Percentiles rank a stretch among this genome's conserved stretches.
These are phyloP conservation scores for Leucocoprinus leucothites DNA, from an alignment of 768 basidiomycete species.

Conservation along the genomic window DNA sequence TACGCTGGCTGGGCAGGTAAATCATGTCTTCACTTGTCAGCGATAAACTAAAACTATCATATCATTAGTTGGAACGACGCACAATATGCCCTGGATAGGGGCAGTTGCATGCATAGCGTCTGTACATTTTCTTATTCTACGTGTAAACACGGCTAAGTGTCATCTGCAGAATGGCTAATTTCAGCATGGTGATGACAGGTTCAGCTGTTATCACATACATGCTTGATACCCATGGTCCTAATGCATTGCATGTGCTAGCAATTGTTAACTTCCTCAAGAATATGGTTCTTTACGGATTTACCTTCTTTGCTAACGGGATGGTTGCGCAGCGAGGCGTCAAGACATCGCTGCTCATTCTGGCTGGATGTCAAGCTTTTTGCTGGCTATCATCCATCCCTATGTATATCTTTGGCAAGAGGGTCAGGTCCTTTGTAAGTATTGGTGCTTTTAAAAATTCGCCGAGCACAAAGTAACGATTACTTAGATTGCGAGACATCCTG, in stretches of 20 bases:
- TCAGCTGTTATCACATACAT: slow-evolving; percentile 42
- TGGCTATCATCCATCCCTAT: slow-evolving; percentile 40
- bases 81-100: slow-evolving; percentile 44
- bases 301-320: slow-evolving; percentile 43
- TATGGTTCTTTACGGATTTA: slow-evolving; percentile 42
- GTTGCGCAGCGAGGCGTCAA: slow-evolving; percentile 34
- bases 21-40: background rate
- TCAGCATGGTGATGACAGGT: slow-evolving; percentile 40
- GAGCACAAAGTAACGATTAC: background rate
- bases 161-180: slow-evolving; percentile 35
- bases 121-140: slow-evolving; percentile 4
- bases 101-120: slow-evolving; percentile 36
- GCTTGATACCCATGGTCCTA: slow-evolving; percentile 39
- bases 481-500: slow-evolving; percentile 23
- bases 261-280: slow-evolving; percentile 43
- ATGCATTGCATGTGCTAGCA: slow-evolving; percentile 39
- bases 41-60: background rate
- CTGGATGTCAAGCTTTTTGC: slow-evolving; percentile 36
- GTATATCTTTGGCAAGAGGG: slow-evolving; percentile 43
- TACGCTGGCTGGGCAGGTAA: slow-evolving; percentile 42
- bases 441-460: background rate
- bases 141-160: background rate
- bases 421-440: slow-evolving; percentile 36
- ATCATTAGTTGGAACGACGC: slow-evolving; percentile 30
- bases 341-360: slow-evolving; percentile 36